Conservation (phyloP, 2,329 filamentous ascomycete species). For the Purpureocillium lavendulum region DNA sequence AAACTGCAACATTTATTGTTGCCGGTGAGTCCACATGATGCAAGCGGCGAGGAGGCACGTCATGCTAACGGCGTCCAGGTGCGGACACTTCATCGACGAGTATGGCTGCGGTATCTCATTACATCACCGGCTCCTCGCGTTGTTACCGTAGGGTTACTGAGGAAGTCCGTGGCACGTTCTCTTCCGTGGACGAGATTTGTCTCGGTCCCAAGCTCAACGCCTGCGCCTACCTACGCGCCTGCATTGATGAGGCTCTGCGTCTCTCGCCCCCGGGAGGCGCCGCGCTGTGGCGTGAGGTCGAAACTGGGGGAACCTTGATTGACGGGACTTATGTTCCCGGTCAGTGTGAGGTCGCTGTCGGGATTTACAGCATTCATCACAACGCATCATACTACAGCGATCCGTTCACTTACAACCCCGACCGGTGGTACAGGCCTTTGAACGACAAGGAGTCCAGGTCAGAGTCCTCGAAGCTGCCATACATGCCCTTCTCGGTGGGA, state of each 20-base stretch:
- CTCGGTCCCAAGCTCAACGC: constrained; percentile 19
- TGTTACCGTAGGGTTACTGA: constrained; percentile 16
- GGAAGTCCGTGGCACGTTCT: constrained; percentile 22
- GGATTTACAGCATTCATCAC: constrained; percentile 12
- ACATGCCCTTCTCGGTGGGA: constrained; percentile 6
- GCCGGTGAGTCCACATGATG: constrained; percentile 7
- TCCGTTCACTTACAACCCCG: constrained; percentile 4
- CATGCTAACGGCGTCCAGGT: constrained; percentile 9
- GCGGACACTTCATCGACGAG: constrained; percentile 30
- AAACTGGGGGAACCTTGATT: constrained; percentile 4
- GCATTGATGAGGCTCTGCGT: constrained; percentile 22
- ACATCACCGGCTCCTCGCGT: constrained; percentile 24
- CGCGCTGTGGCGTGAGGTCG: constrained; percentile 10
- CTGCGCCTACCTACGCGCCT: constrained; percentile 30
- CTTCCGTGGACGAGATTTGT: constrained; percentile 23
- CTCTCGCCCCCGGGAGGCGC: constrained; percentile 8
- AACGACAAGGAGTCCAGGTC: background rate
- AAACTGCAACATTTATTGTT: constrained; percentile 30
- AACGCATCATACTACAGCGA: constrained; percentile 5
- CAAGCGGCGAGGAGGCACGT: background rate
- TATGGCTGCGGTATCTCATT: constrained; percentile 27
- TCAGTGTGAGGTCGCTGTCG: constrained; percentile 9
- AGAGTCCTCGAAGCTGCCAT: constrained; percentile 1
- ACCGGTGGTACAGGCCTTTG: constrained; percentile 6
- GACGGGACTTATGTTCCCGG: constrained; percentile 9